Percentiles rank a stretch among this genome's conserved stretches.
These are phyloP conservation scores for Castanospermum australe DNA, from an alignment of 306 rosid genomes.

Conservation along the genomic window DNA sequence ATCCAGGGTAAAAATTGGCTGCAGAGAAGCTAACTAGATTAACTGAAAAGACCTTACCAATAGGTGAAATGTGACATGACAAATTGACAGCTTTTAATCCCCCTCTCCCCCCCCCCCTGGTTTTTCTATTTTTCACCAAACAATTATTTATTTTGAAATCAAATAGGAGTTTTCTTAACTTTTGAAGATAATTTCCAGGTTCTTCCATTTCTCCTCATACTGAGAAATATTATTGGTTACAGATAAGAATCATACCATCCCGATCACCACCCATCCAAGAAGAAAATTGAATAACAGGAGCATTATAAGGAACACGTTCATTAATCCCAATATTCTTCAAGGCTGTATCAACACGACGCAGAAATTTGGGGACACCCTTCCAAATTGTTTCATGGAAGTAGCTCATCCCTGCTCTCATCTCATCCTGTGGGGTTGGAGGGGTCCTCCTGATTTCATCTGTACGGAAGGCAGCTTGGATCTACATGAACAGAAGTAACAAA, in stretches of 20 bases:
- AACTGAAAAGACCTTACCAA: not conserved
- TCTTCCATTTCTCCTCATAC: not conserved
- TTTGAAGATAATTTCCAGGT: not conserved
- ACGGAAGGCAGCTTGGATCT: constrained; percentile 96
- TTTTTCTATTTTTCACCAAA: not conserved
- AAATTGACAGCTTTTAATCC: not conserved
- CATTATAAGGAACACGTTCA: constrained; percentile 83
- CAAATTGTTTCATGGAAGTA: constrained; percentile 91
- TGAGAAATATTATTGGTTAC: not conserved
- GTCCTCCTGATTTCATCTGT: constrained; percentile 88
- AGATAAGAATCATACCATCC: constrained; percentile 60
- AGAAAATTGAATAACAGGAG: constrained; percentile 84
- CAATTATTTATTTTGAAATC: not conserved
- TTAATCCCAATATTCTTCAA: constrained; percentile 76
- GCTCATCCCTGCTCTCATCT: constrained; percentile 97
- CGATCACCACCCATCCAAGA: constrained; percentile 99
- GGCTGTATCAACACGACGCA: constrained; percentile 88
- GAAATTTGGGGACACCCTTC: constrained; percentile 85
- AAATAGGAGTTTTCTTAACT: not conserved
- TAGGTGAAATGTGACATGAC: not conserved
- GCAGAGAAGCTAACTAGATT: not conserved
- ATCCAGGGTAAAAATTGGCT: not conserved
- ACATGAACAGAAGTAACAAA: constrained; percentile 16
- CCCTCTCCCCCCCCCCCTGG: too few species aligned
- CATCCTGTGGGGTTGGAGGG: constrained; percentile 95